These are phyloP conservation scores for Cystobasidium onofrii DNA, from an alignment of 768 basidiomycete genomes.

Conservation along the genomic window DNA sequence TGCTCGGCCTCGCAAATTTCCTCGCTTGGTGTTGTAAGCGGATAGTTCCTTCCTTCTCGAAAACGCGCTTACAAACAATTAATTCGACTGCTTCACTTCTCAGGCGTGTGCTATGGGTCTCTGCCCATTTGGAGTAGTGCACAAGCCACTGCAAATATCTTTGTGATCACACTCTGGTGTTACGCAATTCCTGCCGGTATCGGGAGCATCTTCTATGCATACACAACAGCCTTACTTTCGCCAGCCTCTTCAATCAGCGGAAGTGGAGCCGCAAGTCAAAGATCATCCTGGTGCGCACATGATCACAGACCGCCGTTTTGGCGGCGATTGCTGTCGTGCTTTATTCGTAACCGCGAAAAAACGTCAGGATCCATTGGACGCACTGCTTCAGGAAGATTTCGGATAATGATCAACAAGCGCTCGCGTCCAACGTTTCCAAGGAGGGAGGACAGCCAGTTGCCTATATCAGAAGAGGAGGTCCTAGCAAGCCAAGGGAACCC, in stretches of 20 bases:
- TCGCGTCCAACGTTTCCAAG: background rate
- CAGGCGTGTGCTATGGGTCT: background rate
- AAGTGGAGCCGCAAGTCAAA: background rate
- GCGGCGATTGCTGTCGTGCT: background rate
- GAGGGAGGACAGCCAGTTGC: background rate
- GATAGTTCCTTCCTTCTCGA: no score
- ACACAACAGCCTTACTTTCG: background rate
- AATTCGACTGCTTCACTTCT: no score
- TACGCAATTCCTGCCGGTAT: background rate
- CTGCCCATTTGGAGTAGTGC: background rate
- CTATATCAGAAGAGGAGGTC: background rate
- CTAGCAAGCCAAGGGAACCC: background rate
- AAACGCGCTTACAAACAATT: no score
- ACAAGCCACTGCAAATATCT: background rate
- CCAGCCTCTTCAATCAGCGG: background rate
- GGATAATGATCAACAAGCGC: background rate
- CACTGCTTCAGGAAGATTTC: background rate
- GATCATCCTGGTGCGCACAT: background rate
- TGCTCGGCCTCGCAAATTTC: background rate
- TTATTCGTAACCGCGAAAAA: background rate
- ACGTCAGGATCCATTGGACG: background rate
- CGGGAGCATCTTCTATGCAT: background rate
- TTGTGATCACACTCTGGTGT: conserved; percentile 1
- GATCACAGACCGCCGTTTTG: background rate
- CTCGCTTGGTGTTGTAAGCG: conserved; percentile 4